These are phyloP conservation scores for Akanthomyces dipterigenus DNA, from an alignment of 2,329 filamentous ascomycete genomes.

Conservation along the genomic window DNA sequence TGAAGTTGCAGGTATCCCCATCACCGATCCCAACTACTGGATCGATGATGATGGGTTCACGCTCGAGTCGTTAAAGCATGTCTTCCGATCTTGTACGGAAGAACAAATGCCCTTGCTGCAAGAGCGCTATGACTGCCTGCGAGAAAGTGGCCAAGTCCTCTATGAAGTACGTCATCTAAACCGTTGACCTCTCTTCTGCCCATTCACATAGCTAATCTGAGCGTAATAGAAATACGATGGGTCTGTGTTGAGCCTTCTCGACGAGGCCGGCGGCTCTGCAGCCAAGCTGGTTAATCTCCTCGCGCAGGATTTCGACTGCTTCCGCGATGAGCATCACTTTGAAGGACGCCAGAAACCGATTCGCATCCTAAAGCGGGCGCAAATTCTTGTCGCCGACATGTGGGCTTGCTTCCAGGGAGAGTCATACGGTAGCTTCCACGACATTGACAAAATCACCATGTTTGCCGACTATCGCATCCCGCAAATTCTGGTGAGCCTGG, in stretches of 20 bases:
- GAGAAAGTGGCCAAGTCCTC: constrained; percentile 76
- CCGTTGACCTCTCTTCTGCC: neutral
- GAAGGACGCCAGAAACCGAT: constrained; percentile 63
- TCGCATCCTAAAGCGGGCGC: constrained; percentile 84
- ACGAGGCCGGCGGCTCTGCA: constrained; percentile 69
- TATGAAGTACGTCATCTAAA: constrained; percentile 52
- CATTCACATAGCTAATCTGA: neutral
- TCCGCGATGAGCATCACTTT: constrained; percentile 73
- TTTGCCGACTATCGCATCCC: constrained; percentile 97
- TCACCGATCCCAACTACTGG: constrained; percentile 87
- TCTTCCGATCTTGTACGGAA: constrained; percentile 81
- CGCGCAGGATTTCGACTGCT: constrained; percentile 74
- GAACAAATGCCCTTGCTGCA: constrained; percentile 81
- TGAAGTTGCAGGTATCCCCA: constrained; percentile 62
- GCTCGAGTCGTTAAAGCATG: constrained; percentile 62
- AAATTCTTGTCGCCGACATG: constrained; percentile 91
- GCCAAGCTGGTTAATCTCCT: constrained; percentile 80
- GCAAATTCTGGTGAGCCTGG: constrained; percentile 79
- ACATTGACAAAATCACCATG: constrained; percentile 96
- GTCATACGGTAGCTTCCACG: constrained; percentile 71
- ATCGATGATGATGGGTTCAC: constrained; percentile 67
- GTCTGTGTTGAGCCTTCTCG: constrained; percentile 66
- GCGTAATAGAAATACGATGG: constrained; percentile 61
- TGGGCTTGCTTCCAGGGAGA: constrained; percentile 93
- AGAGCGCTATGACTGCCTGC: constrained; percentile 70